Evolutionary conservation across 2,329 filamentous ascomycete genomes (phyloP).

Genomic region (Aspergillus udagawae): DNA sequence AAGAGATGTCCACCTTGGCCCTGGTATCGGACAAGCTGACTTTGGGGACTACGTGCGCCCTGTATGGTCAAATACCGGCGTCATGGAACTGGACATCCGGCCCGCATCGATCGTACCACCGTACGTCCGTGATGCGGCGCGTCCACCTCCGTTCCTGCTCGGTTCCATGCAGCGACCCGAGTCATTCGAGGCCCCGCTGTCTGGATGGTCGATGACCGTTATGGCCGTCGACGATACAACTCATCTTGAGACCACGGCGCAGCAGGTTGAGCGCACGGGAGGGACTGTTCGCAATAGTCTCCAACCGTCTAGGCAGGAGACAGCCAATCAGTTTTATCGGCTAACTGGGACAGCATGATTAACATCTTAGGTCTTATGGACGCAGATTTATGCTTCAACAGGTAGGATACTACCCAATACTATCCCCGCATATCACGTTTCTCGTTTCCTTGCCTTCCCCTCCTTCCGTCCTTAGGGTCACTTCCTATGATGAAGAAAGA

Average conservation of each 20-base stretch:
- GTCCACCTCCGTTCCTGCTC: neutral
- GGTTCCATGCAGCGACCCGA: neutral
- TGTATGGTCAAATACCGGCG: conserved; percentile 64
- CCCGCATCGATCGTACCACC: conserved; percentile 1
- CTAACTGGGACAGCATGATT: conserved; percentile 20
- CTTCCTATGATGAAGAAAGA: conserved; percentile 52
- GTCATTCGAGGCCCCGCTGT: neutral
- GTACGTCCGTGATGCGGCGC: neutral
- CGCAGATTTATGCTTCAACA: neutral
- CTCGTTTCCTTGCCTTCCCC: conserved; percentile 1
- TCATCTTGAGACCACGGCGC: conserved; percentile 57
- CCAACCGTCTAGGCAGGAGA: conserved; percentile 70
- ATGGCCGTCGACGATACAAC: conserved; percentile 63
- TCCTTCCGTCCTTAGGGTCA: conserved; percentile 3
- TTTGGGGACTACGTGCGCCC: conserved; percentile 48
- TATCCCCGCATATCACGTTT: neutral
- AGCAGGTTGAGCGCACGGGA: conserved; percentile 61
- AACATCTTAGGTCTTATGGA: conserved; percentile 3
- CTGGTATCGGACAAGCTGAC: conserved; percentile 30
- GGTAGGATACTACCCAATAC: neutral
- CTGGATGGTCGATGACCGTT: conserved; percentile 50
- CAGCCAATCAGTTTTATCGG: conserved; percentile 73
- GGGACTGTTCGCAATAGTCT: conserved; percentile 74
- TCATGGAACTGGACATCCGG: conserved; percentile 47
- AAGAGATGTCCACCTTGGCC: conserved; percentile 43